Base-by-base conservation (phyloP, 2,329 filamentous ascomycete species). In the Clarireedia monteithiana region DNA sequence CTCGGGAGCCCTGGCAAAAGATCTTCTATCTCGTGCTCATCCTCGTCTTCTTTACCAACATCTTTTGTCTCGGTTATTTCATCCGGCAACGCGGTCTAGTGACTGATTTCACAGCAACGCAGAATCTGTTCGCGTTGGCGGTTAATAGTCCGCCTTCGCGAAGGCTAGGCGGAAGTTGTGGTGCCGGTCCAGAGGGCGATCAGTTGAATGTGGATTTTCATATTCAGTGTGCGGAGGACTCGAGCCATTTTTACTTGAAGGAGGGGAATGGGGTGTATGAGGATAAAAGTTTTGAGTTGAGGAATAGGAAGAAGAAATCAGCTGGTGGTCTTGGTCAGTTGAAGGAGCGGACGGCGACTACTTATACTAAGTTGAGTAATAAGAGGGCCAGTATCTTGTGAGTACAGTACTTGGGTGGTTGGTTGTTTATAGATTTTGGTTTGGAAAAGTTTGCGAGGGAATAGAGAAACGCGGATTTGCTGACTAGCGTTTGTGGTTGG, bases 91-190 rank as follows among this genome's bases (percentile, higher is more conserved):
- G 73, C 0, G 80, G 81, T 0, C 77, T 89, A 23, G 81, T 92
- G 6, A 91, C 86, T 0, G 89, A 92, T 71, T 91, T 87, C 66
- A 88, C 84, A 0, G 88, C 92, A 64, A 86, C 88, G 0, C 82
- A 85, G 53, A 91, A 91, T 66, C 72, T 91, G 2, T 91, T 91
- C 64, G 75, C 83, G 0, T 71, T 91, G 0, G 85, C 86, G 2
- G 75, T 91, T 52, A 90, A 90, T 65, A 80, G 75, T 26, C 81
- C 81, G 0, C 76, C 77, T 0, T 77, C 73, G 5, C 66, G 74
- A 2, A 69, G 73, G 3, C 62, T 85, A n/a, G 72, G 74, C 0
- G 82, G 82, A 0, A 76, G 73, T 6, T 83, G 81, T 63, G 82
- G 80, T 1, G 75, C 72, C 12, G 82, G 81, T 0, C 81, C 81